A percentile compares a stretch with the other conserved stretches of the same genome.
Conservation (phyloP, 106 monocot species). For the Phalaenopsis equestris region DNA sequence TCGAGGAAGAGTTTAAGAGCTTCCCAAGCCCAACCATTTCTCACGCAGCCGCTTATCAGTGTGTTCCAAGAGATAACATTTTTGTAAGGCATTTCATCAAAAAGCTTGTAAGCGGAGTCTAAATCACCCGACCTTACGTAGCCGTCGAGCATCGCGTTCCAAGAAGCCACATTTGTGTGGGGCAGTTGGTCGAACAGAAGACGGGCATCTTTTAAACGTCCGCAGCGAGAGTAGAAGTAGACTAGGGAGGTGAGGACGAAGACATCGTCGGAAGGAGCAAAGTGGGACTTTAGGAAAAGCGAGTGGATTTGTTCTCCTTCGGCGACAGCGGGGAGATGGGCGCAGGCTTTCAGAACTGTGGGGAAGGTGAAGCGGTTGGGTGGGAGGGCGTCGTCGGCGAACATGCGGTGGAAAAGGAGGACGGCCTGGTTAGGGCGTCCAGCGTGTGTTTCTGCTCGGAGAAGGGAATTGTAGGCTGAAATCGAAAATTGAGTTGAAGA, state of each 20-base stretch:
- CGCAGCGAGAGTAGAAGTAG: slow-evolving; percentile 25
- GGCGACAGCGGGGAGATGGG: neutral
- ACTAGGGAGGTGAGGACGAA: slow-evolving; percentile 17
- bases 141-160: slow-evolving; percentile 29
- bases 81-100: slow-evolving; percentile 27
- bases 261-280: neutral
- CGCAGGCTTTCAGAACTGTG: slow-evolving; percentile 21
- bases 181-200: slow-evolving; percentile 33
- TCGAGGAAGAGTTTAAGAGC: slow-evolving; percentile 25
- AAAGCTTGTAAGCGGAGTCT: slow-evolving; percentile 5
- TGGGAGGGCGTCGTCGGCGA: neutral
- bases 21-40: slow-evolving; percentile 6
- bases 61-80: slow-evolving; percentile 37
- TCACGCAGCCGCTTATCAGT: slow-evolving; percentile 15
- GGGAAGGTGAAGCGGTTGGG: slow-evolving; percentile 27
- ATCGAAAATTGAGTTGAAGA: neutral
- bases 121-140: slow-evolving; percentile 17
- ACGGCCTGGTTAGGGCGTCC: slow-evolving; percentile 9
- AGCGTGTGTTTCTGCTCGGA: slow-evolving; percentile 8
- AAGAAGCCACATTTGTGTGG: slow-evolving; percentile 9
- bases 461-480: slow-evolving; percentile 19
- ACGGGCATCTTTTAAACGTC: slow-evolving; percentile 15
- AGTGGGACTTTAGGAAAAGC: slow-evolving; percentile 17
- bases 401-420: slow-evolving; percentile 16
- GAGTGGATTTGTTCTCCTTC: slow-evolving; percentile 24